These are phyloP conservation scores for Chrysochromulina parva DNA, from an alignment of 78 protist genomes.

Conservation along the genomic window DNA sequence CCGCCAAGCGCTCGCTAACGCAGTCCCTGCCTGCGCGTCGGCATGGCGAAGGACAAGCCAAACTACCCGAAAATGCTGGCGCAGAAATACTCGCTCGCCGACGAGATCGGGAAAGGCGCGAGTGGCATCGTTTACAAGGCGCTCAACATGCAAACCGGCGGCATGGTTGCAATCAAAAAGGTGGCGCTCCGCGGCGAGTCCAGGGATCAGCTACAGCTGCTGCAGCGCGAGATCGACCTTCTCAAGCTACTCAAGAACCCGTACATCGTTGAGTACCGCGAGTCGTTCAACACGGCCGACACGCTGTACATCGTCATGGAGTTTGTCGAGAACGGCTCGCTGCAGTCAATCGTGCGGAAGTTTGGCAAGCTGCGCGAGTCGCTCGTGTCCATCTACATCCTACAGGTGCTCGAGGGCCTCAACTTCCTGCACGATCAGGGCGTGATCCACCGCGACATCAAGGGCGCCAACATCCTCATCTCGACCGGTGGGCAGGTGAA, in stretches of 20 bases:
- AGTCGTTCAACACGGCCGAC: constrained; percentile 42
- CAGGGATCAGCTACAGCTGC: background rate
- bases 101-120: constrained; percentile 7
- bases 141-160: constrained; percentile 3
- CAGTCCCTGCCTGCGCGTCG: too few relatives aligned
- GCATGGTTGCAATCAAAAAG: constrained; percentile 9
- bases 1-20: too few relatives aligned
- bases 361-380: constrained; percentile 91
- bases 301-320: constrained; percentile 86
- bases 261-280: constrained; percentile 61
- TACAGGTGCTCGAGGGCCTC: constrained; percentile 85
- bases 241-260: constrained; percentile 41
- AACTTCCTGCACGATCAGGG: constrained; percentile 86
- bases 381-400: constrained; percentile 74
- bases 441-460: constrained; percentile 64
- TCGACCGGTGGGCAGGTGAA: constrained; percentile 58
- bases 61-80: background rate
- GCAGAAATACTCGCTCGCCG: background rate
- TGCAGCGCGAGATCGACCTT: constrained; percentile 39
- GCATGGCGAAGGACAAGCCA: too few relatives aligned
- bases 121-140: background rate
- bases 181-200: background rate
- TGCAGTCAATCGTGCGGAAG: constrained; percentile 66
- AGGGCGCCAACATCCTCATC: constrained; percentile 56
- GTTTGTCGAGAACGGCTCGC: constrained; percentile 89